Conservation (phyloP, 2,329 filamentous ascomycete genomes). For the Cordyceps farinosa region DNA sequence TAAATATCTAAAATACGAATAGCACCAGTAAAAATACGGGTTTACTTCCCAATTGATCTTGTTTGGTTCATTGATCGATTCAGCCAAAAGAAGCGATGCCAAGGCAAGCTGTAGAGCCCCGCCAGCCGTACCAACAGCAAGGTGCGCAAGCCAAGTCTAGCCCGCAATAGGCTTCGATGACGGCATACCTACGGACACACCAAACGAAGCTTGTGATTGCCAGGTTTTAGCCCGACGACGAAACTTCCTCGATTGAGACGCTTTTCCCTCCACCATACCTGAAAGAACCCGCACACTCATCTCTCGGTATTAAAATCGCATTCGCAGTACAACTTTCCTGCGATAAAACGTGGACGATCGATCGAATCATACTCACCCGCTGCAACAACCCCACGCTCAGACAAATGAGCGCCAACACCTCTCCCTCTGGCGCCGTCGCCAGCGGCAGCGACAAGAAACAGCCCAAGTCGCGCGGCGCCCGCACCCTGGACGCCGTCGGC, state of each 20-base stretch:
- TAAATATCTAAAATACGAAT: neutral
- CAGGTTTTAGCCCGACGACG: neutral
- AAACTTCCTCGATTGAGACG: neutral
- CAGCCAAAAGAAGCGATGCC: neutral
- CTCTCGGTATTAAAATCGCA: neutral
- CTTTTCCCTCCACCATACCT: too few species aligned
- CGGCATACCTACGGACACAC: constrained; percentile 11
- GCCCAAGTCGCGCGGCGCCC: constrained; percentile 13
- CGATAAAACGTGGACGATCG: neutral
- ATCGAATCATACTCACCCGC: neutral
- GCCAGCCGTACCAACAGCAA: neutral
- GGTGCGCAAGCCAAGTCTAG: neutral
- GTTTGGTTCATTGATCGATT: neutral
- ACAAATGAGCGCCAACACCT: constrained; percentile 8
- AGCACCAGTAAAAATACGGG: neutral
- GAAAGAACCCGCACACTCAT: neutral
- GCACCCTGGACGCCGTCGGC: constrained; percentile 12
- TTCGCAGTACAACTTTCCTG: neutral
- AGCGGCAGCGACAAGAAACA: constrained; percentile 7
- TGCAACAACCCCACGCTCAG: neutral
- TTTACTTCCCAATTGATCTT: too few species aligned
- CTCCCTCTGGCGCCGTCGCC: constrained; percentile 7
- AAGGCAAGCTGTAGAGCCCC: neutral
- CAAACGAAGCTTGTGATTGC: neutral
- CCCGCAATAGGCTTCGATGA: constrained; percentile 12